Evolutionary conservation across 1,139 yeast species (phyloP), one percentile per base, ranked within the genome.

Genomic region (Insectozyma bohioensis): DNA sequence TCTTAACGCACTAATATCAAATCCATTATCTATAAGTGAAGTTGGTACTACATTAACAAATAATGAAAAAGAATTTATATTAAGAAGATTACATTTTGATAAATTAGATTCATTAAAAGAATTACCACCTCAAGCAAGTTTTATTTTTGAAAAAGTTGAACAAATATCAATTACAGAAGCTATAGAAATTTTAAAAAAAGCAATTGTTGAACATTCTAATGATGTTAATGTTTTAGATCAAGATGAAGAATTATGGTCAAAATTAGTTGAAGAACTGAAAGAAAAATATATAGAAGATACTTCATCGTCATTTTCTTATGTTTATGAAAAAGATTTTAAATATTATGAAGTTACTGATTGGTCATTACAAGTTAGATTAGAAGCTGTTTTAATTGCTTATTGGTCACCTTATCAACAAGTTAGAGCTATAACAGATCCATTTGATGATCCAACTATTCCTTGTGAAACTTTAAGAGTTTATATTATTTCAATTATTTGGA

Each of bases 391-490:
- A 31, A 56, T 73, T 32, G 61, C 70, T 28, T 78, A 61, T 48
- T 72, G 70, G 52, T 78, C 84, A 1, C 82, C 84, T 1, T 80
- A 80, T 48, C 77, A 81, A 4, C 85, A 80, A 51, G 83, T 80
- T 2, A 64, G 86, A 41, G 65, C 85, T 4, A 73, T 76, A 15
- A 63, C 78, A 14, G 72, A 69, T 29, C 76, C 80, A 9, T 56
- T 52, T 28, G 83, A 78, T 47, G 80, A 78, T 46, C 70, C 71
- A 3, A 48, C 47, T 5, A 55, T 65, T 23, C 72, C 76, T 5
- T 63, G 66, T 40, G 85, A 80, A 51, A 78, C 84, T 2, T 45
- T 74, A 28, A 65, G 85, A 49, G 75, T 76, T 5, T 80, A 79
- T 28, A 23, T 55, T 12, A 48, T 78, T 21, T 84, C 80, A 3